Percentiles rank a stretch among this genome's conserved stretches.
phyloP scores from a whole-genome alignment of 2,329 filamentous ascomycete species.

The Xylariaceae sp. region DNA sequence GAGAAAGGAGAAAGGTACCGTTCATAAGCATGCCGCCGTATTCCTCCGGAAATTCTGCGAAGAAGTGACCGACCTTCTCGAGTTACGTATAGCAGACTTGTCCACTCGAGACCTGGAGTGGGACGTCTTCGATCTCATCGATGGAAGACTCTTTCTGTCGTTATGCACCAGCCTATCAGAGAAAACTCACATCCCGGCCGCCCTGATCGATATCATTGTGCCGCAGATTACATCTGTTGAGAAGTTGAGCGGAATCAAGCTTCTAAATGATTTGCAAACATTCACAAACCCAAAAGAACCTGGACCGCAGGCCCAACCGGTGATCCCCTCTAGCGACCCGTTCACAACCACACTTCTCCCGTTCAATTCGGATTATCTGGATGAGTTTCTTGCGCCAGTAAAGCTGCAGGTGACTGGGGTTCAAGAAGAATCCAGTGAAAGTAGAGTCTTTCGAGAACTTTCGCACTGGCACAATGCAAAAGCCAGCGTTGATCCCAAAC shows the following conservation, averaged over 20 bases:
- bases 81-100: not conserved
- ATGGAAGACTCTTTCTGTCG: conserved; percentile 29
- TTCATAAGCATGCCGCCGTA: not conserved
- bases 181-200: conserved; percentile 9
- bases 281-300: conserved; percentile 1
- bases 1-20: not conserved
- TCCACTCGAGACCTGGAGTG: conserved; percentile 12
- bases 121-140: conserved; percentile 33
- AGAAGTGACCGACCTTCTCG: conserved; percentile 5
- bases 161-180: conserved; percentile 4
- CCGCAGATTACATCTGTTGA: conserved; percentile 10
- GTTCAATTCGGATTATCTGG: conserved; percentile 44
- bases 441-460: conserved; percentile 43
- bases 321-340: not conserved
- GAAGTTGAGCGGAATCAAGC: conserved; percentile 9
- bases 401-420: conserved; percentile 32
- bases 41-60: conserved; percentile 19
- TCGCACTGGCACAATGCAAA: conserved; percentile 60
- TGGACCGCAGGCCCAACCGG: not conserved
- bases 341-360: conserved; percentile 34
- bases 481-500: conserved; percentile 42
- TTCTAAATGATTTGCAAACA: conserved; percentile 1
- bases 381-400: conserved; percentile 41
- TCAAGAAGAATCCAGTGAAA: conserved; percentile 21
- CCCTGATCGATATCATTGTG: conserved; percentile 20